Conservation (phyloP, 1,139 yeast genomes). For the Zygoascus meyerae region DNA sequence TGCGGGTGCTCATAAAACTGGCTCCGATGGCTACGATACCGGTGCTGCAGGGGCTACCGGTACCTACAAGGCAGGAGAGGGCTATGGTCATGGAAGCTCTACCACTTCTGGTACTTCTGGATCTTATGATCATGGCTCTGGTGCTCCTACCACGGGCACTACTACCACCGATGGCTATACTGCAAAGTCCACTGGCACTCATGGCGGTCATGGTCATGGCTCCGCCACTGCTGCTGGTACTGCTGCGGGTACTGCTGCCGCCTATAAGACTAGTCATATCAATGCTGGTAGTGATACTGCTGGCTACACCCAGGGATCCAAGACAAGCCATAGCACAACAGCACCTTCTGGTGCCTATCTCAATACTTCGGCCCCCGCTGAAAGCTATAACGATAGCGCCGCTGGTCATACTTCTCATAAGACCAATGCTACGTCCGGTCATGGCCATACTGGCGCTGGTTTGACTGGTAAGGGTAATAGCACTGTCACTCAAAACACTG, state of each 20-base stretch:
- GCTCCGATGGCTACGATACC: background rate
- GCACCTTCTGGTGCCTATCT: background rate
- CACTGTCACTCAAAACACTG: background rate
- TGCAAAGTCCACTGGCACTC: too few species aligned
- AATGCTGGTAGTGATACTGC: background rate
- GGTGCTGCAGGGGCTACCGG: too few species aligned
- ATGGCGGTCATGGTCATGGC: constrained; percentile 10
- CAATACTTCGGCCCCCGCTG: too few species aligned
- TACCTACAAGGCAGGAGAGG: too few species aligned
- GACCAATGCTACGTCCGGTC: constrained; percentile 4
- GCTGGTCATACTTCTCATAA: constrained; percentile 6
- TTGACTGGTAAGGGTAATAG: background rate
- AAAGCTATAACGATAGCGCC: background rate
- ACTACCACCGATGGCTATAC: too few species aligned
- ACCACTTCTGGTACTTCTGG: too few species aligned
- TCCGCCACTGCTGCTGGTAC: constrained; percentile 14
- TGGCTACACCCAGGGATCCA: background rate
- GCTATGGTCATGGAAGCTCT: too few species aligned
- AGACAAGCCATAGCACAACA: background rate
- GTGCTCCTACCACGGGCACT: too few species aligned
- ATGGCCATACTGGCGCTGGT: constrained; percentile 9
- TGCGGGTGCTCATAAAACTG: background rate
- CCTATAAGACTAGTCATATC: background rate
- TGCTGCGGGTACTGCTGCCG: constrained; percentile 5
- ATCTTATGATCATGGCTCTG: too few species aligned